These are phyloP conservation scores for Acanthamoeba healyi DNA, from an alignment of 208 protist species.

Conservation along the genomic window DNA sequence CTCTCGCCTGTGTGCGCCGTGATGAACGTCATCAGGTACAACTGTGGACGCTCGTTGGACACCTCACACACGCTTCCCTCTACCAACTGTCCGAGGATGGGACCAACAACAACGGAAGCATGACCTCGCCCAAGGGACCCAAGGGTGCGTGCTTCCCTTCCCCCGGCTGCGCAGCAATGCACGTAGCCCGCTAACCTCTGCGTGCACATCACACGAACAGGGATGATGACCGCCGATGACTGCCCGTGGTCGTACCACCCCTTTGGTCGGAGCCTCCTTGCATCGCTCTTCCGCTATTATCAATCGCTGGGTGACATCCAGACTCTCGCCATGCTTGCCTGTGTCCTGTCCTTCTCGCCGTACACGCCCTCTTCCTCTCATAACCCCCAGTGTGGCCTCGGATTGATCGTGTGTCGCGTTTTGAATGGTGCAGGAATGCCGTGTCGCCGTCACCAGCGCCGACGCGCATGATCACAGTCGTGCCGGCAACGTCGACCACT, in stretches of 20 bases:
- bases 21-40: neutral
- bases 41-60: constrained; percentile 40
- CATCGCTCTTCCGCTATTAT: constrained; percentile 42
- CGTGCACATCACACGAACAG: neutral
- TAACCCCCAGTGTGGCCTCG: too few species aligned
- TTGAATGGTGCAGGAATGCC: neutral
- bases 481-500: neutral
- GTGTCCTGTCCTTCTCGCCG: constrained; percentile 37
- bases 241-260: constrained; percentile 58
- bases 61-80: neutral
- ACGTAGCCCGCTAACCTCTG: too few species aligned
- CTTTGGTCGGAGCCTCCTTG: neutral
- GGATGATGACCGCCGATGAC: constrained; percentile 5
- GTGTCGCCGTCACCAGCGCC: neutral
- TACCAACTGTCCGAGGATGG: neutral
- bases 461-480: neutral
- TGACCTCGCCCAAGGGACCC: neutral
- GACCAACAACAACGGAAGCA: neutral
- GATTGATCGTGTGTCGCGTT: too few species aligned
- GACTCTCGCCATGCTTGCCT: constrained; percentile 16
- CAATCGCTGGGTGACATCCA: constrained; percentile 42
- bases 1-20: too few species aligned
- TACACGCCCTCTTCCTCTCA: neutral
- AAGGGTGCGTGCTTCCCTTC: too few species aligned
- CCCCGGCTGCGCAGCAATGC: too few species aligned